Base-by-base conservation (phyloP, 108 stramenopile species). In the Nannochloropsis oceanica region DNA sequence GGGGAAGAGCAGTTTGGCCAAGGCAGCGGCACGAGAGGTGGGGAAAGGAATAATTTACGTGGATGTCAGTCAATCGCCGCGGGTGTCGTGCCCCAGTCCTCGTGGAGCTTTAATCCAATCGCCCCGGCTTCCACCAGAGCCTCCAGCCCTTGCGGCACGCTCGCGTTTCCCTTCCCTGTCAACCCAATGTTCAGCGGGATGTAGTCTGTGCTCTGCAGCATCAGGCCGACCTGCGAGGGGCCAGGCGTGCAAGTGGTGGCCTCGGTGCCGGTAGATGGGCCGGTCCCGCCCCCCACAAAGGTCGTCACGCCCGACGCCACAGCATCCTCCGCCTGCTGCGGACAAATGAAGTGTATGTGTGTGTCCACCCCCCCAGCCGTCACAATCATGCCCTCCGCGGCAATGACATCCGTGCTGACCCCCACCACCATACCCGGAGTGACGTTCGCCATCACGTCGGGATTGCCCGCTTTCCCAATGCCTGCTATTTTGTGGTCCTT, bases 61-160 rank as follows among this genome's bases (percentile, higher is more conserved):
- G 34, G 34, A 34, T 34, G 34, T 34, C 93, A 91, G 90, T 97
- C 96, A 89, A 99, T 99, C 27, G 97, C 92, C 42, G 93, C 92
- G 11, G 98, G 98, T 50, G 98, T 99, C 25, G 98, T 99, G 79
- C 98, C 98, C 98, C 98, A 99, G 92, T 99, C 98, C 88, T 99
- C 98, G 90, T 99, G 98, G 25, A 99, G 91, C 92, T 99, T 99
- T 89, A 97, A 93, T 18, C 98, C 98, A 43, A 94, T 92, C 20
- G 96, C 97, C 43, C 98, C 96, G n/a, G 95, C 91, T 13, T 50
- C 44, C n/a, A 92, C 46, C 50, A 89, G 87, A 89, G 91, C 91
- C 13, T 79, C 59, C 43, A 91, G 79, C 0, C 91, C 91, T 43
- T 87, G 89, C 44, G 91, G 90, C 88, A 26, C 90, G 80, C 93